phyloP scores from a whole-genome alignment of 2,329 filamentous ascomycete genomes.

The Cercospora sojina region DNA sequence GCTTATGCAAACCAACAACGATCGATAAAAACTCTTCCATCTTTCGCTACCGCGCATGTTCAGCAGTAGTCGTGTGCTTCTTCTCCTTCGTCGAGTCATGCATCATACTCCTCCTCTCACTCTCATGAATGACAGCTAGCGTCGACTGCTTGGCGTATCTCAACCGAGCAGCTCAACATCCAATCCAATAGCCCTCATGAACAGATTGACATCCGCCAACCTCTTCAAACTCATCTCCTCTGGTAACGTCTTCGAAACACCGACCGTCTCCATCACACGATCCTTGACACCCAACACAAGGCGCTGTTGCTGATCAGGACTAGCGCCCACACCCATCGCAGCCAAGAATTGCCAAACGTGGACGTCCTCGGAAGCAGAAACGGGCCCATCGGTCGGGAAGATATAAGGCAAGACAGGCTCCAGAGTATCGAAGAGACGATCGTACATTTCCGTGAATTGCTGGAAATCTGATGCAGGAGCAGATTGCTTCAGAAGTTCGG shows the following conservation, averaged over 20 bases:
- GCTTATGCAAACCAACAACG: not conserved
- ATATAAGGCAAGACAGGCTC: constrained; percentile 81
- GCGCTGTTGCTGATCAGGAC: constrained; percentile 89
- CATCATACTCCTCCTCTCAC: not conserved
- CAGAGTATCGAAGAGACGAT: constrained; percentile 79
- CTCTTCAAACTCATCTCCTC: constrained; percentile 80
- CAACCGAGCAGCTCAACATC: constrained; percentile 78
- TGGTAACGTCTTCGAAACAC: constrained; percentile 83
- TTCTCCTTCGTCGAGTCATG: not conserved
- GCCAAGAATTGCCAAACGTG: constrained; percentile 98
- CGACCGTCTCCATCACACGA: constrained; percentile 92
- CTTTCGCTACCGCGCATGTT: constrained; percentile 20
- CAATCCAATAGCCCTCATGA: constrained; percentile 98
- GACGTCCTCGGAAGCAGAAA: constrained; percentile 68
- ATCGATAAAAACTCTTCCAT: not conserved
- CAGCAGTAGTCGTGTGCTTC: constrained; percentile 15
- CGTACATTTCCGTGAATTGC: constrained; percentile 81
- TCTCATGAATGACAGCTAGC: not conserved
- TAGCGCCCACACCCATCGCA: constrained; percentile 89
- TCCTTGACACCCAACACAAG: constrained; percentile 96
- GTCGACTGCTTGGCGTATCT: constrained; percentile 22
- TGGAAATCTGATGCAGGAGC: constrained; percentile 69
- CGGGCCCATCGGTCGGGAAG: constrained; percentile 88
- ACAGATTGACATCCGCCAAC: constrained; percentile 90
- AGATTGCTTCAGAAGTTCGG: constrained; percentile 80